Percentiles rank a stretch among this genome's conserved stretches.
These are phyloP conservation scores for Zostera marina DNA, from an alignment of 116 monocot species.

Conservation along the genomic window DNA sequence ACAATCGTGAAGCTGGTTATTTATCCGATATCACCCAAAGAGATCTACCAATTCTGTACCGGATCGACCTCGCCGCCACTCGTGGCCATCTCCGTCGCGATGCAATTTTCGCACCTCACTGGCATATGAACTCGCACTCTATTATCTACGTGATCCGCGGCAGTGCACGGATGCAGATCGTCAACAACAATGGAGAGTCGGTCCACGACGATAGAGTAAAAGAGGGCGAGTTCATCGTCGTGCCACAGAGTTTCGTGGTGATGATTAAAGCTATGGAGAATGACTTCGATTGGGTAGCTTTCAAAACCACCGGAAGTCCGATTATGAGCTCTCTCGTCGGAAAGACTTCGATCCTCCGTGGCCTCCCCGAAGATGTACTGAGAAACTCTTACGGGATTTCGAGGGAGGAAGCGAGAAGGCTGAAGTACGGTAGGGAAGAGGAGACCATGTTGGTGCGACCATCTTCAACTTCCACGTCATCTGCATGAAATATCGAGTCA, in stretches of 20 bases:
- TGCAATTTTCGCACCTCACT: constrained; percentile 32
- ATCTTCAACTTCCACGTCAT: no score
- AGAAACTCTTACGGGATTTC: constrained; percentile 1
- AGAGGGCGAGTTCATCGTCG: constrained; percentile 24
- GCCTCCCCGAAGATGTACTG: constrained; percentile 30
- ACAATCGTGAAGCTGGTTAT: constrained; percentile 19
- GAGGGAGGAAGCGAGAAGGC: background rate
- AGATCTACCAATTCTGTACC: constrained; percentile 22
- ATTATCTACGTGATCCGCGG: constrained; percentile 27
- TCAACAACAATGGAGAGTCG: constrained; percentile 6
- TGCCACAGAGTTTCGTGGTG: constrained; percentile 40
- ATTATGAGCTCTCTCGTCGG: constrained; percentile 26
- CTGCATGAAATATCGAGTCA: no score
- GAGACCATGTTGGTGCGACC: no score
- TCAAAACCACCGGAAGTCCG: constrained; percentile 33
- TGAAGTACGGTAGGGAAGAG: constrained; percentile 3
- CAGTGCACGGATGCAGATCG: constrained; percentile 22
- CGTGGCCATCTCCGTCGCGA: constrained; percentile 33
- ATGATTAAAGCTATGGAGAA: constrained; percentile 11
- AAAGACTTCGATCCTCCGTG: constrained; percentile 21
- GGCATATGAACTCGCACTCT: constrained; percentile 52
- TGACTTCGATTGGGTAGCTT: constrained; percentile 34
- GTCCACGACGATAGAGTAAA: constrained; percentile 23
- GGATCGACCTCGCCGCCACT: constrained; percentile 24
- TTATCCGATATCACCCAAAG: constrained; percentile 35